Evolutionary conservation across 345 rosid species (phyloP).

Genomic region (Euphorbia pulcherrima): DNA sequence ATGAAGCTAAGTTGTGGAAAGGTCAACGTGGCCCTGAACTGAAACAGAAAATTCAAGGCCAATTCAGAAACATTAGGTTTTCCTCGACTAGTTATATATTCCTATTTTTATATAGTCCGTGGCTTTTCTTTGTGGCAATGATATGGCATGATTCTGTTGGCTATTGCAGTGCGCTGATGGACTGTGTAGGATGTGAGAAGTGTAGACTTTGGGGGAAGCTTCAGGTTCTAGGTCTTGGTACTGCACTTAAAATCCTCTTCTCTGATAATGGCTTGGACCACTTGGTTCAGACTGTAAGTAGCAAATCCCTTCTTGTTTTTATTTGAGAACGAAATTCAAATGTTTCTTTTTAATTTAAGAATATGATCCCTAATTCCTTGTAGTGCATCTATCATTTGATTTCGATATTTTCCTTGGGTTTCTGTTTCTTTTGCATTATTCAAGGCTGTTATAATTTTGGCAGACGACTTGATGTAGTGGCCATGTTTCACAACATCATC

Average conservation of each 20-base stretch:
- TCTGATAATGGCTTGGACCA: slow-evolving; percentile 61
- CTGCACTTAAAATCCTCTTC: slow-evolving; percentile 87
- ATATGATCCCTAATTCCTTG: slow-evolving; percentile 10
- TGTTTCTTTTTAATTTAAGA: neutral
- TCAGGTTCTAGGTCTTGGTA: slow-evolving; percentile 93
- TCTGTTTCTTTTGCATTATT: neutral
- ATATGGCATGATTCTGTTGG: slow-evolving; percentile 4
- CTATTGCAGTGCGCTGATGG: slow-evolving; percentile 83
- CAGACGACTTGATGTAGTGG: neutral
- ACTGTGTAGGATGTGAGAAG: slow-evolving; percentile 96
- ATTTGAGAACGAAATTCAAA: neutral
- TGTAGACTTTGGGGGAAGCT: slow-evolving; percentile 98
- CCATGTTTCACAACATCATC: neutral
- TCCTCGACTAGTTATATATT: slow-evolving; percentile 11
- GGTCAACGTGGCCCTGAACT: slow-evolving; percentile 94
- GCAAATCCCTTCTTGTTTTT: slow-evolving; percentile 7
- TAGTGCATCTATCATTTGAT: neutral
- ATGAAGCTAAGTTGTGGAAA: slow-evolving; percentile 94
- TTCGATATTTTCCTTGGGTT: neutral
- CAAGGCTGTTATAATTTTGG: neutral
- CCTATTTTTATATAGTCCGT: neutral
- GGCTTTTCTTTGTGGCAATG: neutral
- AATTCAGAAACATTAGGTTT: slow-evolving; percentile 90
- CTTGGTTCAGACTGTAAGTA: slow-evolving; percentile 50
- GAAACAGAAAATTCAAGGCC: slow-evolving; percentile 72